phyloP scores from a whole-genome alignment of 2,329 filamentous ascomycete genomes.

The Botrytis fragariae region DNA sequence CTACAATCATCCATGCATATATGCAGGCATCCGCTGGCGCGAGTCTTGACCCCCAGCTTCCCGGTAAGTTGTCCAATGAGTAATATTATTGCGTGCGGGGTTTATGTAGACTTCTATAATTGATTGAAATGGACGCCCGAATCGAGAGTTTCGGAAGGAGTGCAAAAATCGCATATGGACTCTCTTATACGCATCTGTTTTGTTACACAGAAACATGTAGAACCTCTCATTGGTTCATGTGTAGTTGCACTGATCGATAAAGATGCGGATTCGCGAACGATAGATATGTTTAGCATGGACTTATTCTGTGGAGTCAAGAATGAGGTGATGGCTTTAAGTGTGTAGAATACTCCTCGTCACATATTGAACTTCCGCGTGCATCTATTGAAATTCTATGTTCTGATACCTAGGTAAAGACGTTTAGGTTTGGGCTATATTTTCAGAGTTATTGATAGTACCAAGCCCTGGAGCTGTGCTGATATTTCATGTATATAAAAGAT shows the following conservation, averaged over 20 bases:
- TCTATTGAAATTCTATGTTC: background rate
- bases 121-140: background rate
- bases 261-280: background rate
- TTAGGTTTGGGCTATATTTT: background rate
- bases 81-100: background rate
- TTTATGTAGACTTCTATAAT: background rate
- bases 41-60: background rate
- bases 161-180: background rate
- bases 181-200: background rate
- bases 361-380: background rate
- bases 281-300: background rate
- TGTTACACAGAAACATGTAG: background rate
- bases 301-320: background rate
- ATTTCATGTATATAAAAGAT: background rate
- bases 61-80: background rate
- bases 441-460: background rate
- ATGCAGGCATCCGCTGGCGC: background rate
- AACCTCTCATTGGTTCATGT: background rate
- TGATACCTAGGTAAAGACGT: background rate
- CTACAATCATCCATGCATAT: background rate
- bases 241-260: background rate
- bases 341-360: background rate
- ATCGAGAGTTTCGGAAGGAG: background rate
- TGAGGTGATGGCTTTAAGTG: background rate
- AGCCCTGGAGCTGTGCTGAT: background rate